phyloP scores from a whole-genome alignment of 306 rosid species.

The Begonia masoniana region DNA sequence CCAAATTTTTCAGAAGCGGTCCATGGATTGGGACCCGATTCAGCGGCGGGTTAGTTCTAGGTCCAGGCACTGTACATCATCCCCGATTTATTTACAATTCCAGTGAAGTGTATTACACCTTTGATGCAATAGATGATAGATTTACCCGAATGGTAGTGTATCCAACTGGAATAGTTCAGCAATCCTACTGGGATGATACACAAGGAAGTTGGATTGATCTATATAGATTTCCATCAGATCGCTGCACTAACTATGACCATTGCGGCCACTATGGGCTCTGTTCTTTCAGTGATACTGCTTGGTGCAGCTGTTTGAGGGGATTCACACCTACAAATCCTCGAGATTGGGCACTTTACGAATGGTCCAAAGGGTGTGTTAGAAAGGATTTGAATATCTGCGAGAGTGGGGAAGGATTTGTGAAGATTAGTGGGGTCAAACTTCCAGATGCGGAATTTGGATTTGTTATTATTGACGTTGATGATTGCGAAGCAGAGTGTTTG shows the following conservation, averaged over 20 bases:
- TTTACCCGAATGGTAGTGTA: constrained; percentile 22
- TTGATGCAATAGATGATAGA: constrained; percentile 14
- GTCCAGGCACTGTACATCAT: constrained; percentile 20
- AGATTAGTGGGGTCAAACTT: constrained; percentile 26
- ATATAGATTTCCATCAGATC: constrained; percentile 18
- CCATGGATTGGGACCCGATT: constrained; percentile 32
- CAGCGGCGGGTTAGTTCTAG: constrained; percentile 15
- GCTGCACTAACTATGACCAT: constrained; percentile 26
- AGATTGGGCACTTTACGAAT: neutral
- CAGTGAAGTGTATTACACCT: constrained; percentile 28
- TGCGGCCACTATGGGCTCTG: constrained; percentile 38
- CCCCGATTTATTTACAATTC: constrained; percentile 23
- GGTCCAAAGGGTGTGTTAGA: neutral
- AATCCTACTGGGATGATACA: constrained; percentile 23
- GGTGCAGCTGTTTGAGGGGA: neutral
- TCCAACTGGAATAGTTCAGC: constrained; percentile 21
- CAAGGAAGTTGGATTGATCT: constrained; percentile 14
- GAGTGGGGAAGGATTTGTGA: constrained; percentile 56
- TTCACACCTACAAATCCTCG: neutral
- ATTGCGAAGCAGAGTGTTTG: constrained; percentile 32
- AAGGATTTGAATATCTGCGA: constrained; percentile 15
- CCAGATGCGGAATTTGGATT: constrained; percentile 34
- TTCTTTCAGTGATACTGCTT: constrained; percentile 8
- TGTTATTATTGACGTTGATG: constrained; percentile 11
- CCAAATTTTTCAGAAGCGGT: constrained; percentile 29